Evolutionary conservation across 2,329 filamentous ascomycete genomes (phyloP), one percentile per base, ranked within the genome.

Genomic region (Lasiodiplodia hormozganensis): DNA sequence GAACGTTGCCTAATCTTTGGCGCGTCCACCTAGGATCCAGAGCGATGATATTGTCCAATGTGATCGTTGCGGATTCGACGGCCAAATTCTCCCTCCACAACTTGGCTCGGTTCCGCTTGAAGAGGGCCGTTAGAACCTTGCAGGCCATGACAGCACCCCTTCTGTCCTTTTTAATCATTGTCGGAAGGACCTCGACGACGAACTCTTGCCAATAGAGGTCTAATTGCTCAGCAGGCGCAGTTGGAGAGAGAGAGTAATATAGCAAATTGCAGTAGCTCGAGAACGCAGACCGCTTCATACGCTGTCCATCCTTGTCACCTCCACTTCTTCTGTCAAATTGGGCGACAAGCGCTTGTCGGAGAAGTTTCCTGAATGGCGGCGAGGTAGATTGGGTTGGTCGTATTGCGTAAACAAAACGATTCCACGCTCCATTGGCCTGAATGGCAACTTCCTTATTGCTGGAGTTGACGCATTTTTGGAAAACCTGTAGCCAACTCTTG

Each of bases 1-100:
- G 86, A 4, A 97, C 85, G 53, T 84, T 85, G 1, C 82, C 76
- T 4, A 91, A 83, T 70, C 92, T 93, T 69, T 88, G 90, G 65
- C 95, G 88, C 14, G 96, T 85, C 96, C 96, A 99, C 82, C 91
- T 93, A 4, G 92, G 85, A 74, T 98, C 94, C 7, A 98, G 82
- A 7, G 90, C 83, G 6, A 94, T 92, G n/a, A 99, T 83, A 69
- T 97, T 93, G n/a, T 90, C 88, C 0, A 90, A 85, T 64, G 84
- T 86, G 65, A 89, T 84, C 6, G 71, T 69, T 12, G 76, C 74
- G 6, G 77, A 79, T 3, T 87, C 82, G 18, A 81, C 79, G 23
- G 91, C 87, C 69, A 90, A 89, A 70, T 92, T 89, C 71, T 92
- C 89, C 66, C 88, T 90, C 93, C 94, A 98, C 4, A 90, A 78